Base-by-base conservation (phyloP, 805 yeast genomes). In the Schizosaccharomyces octosporus region DNA sequence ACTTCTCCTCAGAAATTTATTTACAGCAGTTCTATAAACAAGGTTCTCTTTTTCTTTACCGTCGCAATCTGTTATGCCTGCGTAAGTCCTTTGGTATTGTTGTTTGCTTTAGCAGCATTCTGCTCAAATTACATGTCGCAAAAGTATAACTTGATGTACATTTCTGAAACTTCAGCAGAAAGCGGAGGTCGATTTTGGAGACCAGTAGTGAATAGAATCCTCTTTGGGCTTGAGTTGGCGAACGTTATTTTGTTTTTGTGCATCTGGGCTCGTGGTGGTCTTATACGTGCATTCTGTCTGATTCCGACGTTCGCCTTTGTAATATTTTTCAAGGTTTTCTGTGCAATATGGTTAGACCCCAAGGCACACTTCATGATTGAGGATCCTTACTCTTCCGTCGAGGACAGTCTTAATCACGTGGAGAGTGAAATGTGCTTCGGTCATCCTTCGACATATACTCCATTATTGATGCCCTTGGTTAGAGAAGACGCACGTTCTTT, bases 161-260 rank as follows among this genome's bases (percentile, higher is more conserved):
- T 72, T 64, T 69, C 65, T 61, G 67, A 65, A 41, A 73, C 76
- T 6, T 70, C 71, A 61, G 68, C 67, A 48, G 75, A 73, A 65
- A 69, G 72, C 39, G 69, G 70, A 43, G 76, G 75, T 2, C 55
- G 64, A 19, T 72, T 63, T 64, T 73, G 75, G 75, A 73, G 73
- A 0, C 61, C 68, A 48, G 64, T 72, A 21, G 65, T 67, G 62
- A 69, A 72, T 62, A 65, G 70, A 36, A 45, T 70, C 17, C 59
- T 73, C 17, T 71, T 72, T 63, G 71, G 72, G 2, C 62, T 68
- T 3, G 68, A 62, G 5, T 65, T 73, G 45, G 75, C 76, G 9
- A 71, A 72, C 61, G 63, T 72, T n/a, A 68, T 71, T 58, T 65
- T 72, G 59, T 63, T 73, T 39, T 66, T 69, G 13, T 71, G 73